These are phyloP conservation scores for Microsporum canis DNA, from an alignment of 2,329 filamentous ascomycete species.

Conservation along the genomic window DNA sequence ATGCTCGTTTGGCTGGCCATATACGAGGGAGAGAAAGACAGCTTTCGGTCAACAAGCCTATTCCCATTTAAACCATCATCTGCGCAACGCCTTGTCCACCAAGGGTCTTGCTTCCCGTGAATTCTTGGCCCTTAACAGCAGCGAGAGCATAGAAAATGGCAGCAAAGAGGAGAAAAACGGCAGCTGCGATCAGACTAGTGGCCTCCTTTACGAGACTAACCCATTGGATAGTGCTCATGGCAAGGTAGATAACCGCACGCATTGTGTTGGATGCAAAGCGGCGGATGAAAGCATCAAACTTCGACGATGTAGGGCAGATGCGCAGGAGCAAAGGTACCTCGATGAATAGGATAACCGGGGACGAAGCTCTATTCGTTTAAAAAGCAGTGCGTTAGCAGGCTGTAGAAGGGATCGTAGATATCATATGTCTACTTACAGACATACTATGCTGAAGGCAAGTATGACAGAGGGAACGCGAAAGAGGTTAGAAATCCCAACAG, in stretches of 20 bases:
- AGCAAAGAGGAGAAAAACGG: slow-evolving; percentile 66
- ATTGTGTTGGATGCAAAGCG: slow-evolving; percentile 93
- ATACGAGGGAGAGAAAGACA: background rate
- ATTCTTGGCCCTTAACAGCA: slow-evolving; percentile 36
- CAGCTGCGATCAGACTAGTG: slow-evolving; percentile 74
- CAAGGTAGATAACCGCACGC: slow-evolving; percentile 74
- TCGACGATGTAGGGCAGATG: slow-evolving; percentile 88
- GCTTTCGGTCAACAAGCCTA: background rate
- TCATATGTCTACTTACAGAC: slow-evolving; percentile 38
- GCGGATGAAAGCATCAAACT: slow-evolving; percentile 82
- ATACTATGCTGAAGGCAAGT: slow-evolving; percentile 48
- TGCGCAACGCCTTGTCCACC: slow-evolving; percentile 88
- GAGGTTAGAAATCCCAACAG: slow-evolving; percentile 57
- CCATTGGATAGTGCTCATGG: slow-evolving; percentile 77
- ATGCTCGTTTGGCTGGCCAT: background rate
- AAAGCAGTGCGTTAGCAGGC: slow-evolving; percentile 26
- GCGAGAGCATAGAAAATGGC: slow-evolving; percentile 59
- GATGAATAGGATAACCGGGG: slow-evolving; percentile 68
- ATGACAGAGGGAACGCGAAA: slow-evolving; percentile 48
- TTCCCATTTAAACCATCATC: slow-evolving; percentile 68
- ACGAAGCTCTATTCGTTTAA: slow-evolving; percentile 49
- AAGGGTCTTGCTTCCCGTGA: slow-evolving; percentile 71
- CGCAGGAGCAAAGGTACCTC: slow-evolving; percentile 90
- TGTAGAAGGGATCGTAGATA: slow-evolving; percentile 7
- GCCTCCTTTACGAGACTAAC: slow-evolving; percentile 55